These are phyloP conservation scores for Podospora conica DNA, from an alignment of 495 filamentous ascomycete species.

Conservation along the genomic window DNA sequence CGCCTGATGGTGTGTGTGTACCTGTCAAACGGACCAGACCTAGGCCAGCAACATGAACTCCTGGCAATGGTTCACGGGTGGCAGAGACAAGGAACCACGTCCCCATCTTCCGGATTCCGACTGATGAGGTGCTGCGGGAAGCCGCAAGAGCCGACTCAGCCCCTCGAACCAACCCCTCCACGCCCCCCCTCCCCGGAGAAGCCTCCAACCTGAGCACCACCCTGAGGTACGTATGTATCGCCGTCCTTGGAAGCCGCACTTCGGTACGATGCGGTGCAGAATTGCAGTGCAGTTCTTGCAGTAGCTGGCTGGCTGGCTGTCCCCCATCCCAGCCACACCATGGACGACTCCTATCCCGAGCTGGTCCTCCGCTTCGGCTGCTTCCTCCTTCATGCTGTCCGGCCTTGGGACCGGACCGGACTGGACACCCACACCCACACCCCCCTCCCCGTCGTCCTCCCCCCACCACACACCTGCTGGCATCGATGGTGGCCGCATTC, in stretches of 20 bases:
- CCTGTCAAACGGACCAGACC: neutral
- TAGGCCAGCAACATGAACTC: neutral
- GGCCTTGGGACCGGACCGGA: neutral
- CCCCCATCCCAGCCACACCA: too few relatives aligned
- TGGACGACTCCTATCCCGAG: too few relatives aligned
- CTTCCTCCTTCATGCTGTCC: neutral
- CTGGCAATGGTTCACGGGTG: neutral
- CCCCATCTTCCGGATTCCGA: neutral
- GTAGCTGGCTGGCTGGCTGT: neutral
- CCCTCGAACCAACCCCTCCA: neutral
- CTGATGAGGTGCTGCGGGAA: neutral
- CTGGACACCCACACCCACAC: neutral
- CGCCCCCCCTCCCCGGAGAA: neutral
- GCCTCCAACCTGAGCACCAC: too few relatives aligned
- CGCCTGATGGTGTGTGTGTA: neutral
- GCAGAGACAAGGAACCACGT: neutral
- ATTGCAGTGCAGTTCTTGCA: neutral
- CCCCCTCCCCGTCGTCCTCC: neutral
- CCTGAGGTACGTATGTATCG: neutral
- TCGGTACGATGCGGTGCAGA: neutral
- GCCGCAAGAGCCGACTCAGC: neutral
- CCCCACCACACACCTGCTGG: conserved; percentile 5
- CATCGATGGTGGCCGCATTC: conserved; percentile 5
- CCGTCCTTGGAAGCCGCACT: neutral
- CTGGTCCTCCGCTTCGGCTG: neutral